Conservation (phyloP, 1,139 yeast species). For the Sugiyamaella grinbergsii region DNA sequence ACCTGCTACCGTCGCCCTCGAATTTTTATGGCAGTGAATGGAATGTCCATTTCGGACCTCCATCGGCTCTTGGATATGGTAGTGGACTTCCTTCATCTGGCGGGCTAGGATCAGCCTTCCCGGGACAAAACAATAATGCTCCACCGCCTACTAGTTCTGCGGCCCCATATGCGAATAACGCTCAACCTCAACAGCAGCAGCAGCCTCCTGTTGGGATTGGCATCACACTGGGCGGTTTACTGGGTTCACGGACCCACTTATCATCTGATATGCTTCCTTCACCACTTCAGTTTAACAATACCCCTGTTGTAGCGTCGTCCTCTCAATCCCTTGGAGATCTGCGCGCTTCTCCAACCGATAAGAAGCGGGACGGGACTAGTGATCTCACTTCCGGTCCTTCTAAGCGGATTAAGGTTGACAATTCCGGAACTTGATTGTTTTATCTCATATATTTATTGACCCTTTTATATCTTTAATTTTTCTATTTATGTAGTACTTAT, state of each 20-base stretch:
- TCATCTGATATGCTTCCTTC: conserved; percentile 39
- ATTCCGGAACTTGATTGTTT: background rate
- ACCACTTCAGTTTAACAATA: conserved; percentile 40
- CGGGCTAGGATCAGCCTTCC: conserved; percentile 20
- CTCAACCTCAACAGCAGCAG: conserved; percentile 2
- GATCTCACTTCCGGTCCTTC: conserved; percentile 16
- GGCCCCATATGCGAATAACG: background rate
- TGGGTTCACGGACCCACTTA: conserved; percentile 23
- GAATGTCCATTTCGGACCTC: conserved; percentile 35
- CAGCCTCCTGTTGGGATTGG: conserved; percentile 24
- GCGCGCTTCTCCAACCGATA: conserved; percentile 21
- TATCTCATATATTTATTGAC: conserved; percentile 11
- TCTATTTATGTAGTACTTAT: conserved; percentile 7
- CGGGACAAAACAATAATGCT: conserved; percentile 6
- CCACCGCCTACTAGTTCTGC: background rate
- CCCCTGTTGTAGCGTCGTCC: conserved; percentile 35
- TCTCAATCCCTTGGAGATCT: conserved; percentile 27
- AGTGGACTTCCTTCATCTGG: conserved; percentile 16
- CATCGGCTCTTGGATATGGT: conserved; percentile 28
- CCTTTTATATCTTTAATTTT: background rate
- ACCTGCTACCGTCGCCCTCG: conserved; percentile 47
- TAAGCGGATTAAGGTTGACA: conserved; percentile 22
- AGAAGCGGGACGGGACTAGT: conserved; percentile 14
- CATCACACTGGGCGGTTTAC: conserved; percentile 22
- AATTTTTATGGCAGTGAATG: conserved; percentile 45